Evolutionary conservation across 2,329 filamentous ascomycete genomes (phyloP), one percentile per base, ranked within the genome.

Genomic region (Penicillium sp.): DNA sequence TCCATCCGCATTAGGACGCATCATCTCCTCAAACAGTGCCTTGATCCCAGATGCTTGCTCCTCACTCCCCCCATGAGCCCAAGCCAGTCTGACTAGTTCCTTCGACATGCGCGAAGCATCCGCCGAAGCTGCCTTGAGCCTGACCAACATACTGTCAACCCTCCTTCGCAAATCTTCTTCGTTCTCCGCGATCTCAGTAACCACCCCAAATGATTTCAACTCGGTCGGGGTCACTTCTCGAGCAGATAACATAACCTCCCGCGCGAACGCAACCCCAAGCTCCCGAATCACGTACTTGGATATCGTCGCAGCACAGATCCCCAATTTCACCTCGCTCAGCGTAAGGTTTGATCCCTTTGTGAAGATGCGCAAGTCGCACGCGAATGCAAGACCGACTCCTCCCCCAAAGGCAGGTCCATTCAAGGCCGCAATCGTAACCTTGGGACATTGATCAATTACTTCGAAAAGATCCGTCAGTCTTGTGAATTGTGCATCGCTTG

Each of bases 331-430:
- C 45, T 79, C 76, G 54, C 69, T 76, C 4, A 79, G 61, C 1
- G 67, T 75, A 9, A 68, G 43, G 1, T 50, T 59, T 1, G 66
- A 62, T 3, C 40, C 27, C 4, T 51, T 45, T 1, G 55, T 46
- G 4, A 52, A 63, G 7, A 64, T 44, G 5, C 75, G 67, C 10
- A 78, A 60, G 50, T 79, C 76, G 57, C 75, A 79, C 1, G 68
- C 66, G 57, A 77, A 77, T 0, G 73, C 74, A 0, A 79, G 62
- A 0, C 77, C 77, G 2, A 78, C 74, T 0, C 77, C 77, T 1
- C 75, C 76, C 38, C 76, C 77, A 50, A 75, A 77, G 3, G 71
- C 70, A 3, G 76, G 73, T 0, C 77, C 76, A 32, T 79, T 75
- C 27, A 79, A 55, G 3, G 58, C 65, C 1, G 75, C 75, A 34